Evolutionary conservation across 164 flowering plant species (phyloP).

Genomic region (Santalum album): DNA sequence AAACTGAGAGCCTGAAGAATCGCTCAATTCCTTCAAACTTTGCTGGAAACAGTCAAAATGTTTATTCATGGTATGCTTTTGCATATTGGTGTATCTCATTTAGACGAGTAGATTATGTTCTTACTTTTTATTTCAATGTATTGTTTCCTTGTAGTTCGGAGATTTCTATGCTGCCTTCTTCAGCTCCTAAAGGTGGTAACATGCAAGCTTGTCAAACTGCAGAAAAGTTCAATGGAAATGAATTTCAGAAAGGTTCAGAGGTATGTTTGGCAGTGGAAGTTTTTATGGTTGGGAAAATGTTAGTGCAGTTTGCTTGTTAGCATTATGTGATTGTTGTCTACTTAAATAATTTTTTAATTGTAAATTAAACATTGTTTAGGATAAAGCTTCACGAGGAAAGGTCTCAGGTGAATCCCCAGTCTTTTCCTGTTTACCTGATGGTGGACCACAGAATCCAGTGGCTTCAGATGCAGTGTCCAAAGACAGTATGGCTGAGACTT

Average conservation of each 20-base stretch:
- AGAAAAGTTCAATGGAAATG: neutral
- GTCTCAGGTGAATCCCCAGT: neutral
- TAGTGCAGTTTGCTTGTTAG: neutral
- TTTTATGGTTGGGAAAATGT: neutral
- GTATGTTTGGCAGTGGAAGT: neutral
- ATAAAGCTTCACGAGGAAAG: neutral
- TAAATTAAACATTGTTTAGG: neutral
- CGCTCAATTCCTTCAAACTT: slow-evolving; percentile 19
- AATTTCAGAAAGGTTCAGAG: neutral
- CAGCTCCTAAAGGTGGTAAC: neutral
- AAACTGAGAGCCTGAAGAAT: slow-evolving; percentile 19
- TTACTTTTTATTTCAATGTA: neutral
- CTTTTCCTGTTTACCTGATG: neutral
- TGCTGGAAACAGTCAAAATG: slow-evolving; percentile 25
- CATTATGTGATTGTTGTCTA: too few species aligned
- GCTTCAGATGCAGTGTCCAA: slow-evolving; percentile 21
- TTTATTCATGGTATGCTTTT: slow-evolving; percentile 30
- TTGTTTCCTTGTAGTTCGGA: slow-evolving; percentile 1
- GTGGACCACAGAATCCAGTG: slow-evolving; percentile 19
- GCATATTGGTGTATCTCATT: neutral
- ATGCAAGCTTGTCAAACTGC: neutral
- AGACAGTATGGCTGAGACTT: slow-evolving; percentile 20
- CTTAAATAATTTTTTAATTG: neutral
- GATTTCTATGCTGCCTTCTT: neutral
- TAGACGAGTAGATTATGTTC: neutral